A percentile compares a stretch with the other conserved stretches of the same genome.
Evolutionary conservation across 2,329 filamentous ascomycete species (phyloP).

Genomic region (Macroventuria anomochaeta): DNA sequence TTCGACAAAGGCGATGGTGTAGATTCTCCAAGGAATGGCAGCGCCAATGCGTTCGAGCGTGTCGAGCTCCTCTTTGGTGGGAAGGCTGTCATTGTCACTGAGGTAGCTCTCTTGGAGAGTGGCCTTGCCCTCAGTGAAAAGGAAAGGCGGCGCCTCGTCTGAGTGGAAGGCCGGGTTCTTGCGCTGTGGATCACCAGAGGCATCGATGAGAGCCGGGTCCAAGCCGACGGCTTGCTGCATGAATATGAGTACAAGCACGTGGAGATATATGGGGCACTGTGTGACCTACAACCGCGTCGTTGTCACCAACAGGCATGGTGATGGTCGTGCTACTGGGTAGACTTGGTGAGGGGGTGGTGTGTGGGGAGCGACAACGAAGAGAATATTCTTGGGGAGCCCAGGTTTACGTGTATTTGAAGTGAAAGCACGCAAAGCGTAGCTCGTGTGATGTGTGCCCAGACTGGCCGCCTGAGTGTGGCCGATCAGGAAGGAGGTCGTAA

Average conservation of each 20-base stretch:
- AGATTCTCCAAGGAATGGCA: slow-evolving; percentile 43
- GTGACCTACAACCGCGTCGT: slow-evolving; percentile 33
- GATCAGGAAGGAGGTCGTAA: slow-evolving; percentile 29
- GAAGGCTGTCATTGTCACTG: slow-evolving; percentile 33
- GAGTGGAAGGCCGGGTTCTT: slow-evolving; percentile 36
- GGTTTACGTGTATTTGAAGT: slow-evolving; percentile 16
- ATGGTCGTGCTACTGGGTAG: slow-evolving; percentile 24
- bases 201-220: slow-evolving; percentile 44
- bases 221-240: slow-evolving; percentile 37
- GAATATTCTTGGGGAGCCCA: slow-evolving; percentile 17
- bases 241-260: slow-evolving; percentile 18
- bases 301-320: slow-evolving; percentile 36
- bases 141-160: slow-evolving; percentile 37
- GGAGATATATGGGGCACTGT: neutral
- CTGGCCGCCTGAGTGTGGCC: slow-evolving; percentile 16
- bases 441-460: slow-evolving; percentile 17
- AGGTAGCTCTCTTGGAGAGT: slow-evolving; percentile 45
- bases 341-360: slow-evolving; percentile 10
- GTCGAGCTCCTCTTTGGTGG: slow-evolving; percentile 44
- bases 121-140: slow-evolving; percentile 46
- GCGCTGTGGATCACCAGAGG: slow-evolving; percentile 45
- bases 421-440: slow-evolving; percentile 21
- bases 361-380: slow-evolving; percentile 23
- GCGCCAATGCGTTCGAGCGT: slow-evolving; percentile 47
- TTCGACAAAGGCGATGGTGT: slow-evolving; percentile 48